phyloP scores from a whole-genome alignment of 2,329 filamentous ascomycete genomes.

The Colletotrichum sp. region DNA sequence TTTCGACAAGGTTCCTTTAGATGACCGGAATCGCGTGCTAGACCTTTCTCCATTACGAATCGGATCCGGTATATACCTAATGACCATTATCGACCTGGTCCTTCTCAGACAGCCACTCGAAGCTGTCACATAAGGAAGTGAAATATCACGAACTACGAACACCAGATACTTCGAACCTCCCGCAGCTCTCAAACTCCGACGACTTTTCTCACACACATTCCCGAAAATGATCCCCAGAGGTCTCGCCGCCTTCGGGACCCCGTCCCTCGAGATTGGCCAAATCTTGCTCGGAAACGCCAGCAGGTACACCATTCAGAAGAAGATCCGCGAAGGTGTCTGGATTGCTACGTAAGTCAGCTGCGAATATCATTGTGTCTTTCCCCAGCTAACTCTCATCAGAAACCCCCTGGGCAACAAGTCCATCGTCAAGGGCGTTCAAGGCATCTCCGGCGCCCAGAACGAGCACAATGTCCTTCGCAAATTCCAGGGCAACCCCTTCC shows the following conservation, averaged over 20 bases:
- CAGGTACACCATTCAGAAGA: slow-evolving; percentile 22
- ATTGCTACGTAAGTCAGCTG: slow-evolving; percentile 4
- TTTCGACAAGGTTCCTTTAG: not conserved
- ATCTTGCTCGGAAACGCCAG: slow-evolving; percentile 17
- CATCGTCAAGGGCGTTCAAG: slow-evolving; percentile 18
- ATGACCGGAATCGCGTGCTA: slow-evolving; percentile 13
- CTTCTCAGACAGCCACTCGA: slow-evolving; percentile 18
- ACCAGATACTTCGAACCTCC: not conserved
- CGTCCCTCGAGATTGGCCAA: slow-evolving; percentile 20
- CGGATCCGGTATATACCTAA: not conserved
- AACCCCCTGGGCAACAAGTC: slow-evolving; percentile 19
- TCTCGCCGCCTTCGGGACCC: slow-evolving; percentile 13
- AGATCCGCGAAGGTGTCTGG: slow-evolving; percentile 20
- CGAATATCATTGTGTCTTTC: not conserved
- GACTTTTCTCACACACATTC: not conserved
- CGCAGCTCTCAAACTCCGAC: not conserved
- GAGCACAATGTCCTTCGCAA: slow-evolving; percentile 20
- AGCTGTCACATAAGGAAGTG: slow-evolving; percentile 11
- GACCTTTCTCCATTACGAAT: not conserved
- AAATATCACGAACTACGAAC: not conserved
- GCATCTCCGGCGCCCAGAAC: slow-evolving; percentile 16
- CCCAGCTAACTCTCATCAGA: not conserved
- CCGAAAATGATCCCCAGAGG: slow-evolving; percentile 15
- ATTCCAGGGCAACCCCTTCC: slow-evolving; percentile 19
- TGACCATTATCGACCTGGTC: slow-evolving; percentile 15